A percentile compares a stretch with the other conserved stretches of the same genome.
phyloP scores from a whole-genome alignment of 2,329 filamentous ascomycete species.

The Pleurostoma richardsiae region DNA sequence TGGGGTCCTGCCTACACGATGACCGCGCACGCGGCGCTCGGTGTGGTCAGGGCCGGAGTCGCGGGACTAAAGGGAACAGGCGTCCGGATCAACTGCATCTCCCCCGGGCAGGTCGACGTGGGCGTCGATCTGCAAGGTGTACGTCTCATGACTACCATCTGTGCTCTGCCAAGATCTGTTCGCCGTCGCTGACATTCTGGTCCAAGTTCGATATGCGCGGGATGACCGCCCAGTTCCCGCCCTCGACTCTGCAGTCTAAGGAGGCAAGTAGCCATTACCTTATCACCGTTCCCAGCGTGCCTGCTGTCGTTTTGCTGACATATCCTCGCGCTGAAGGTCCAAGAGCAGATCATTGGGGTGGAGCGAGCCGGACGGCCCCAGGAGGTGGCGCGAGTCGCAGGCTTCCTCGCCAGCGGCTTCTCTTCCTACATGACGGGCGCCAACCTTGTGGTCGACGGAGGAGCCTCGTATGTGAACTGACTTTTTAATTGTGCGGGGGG shows the following conservation, averaged over 20 bases:
- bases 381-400: constrained; percentile 55
- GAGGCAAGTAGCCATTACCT: constrained; percentile 22
- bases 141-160: constrained; percentile 8
- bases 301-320: neutral
- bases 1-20: constrained; percentile 60
- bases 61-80: constrained; percentile 52
- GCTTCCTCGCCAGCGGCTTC: constrained; percentile 59
- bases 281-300: neutral
- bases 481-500: neutral
- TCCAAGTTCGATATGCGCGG: constrained; percentile 40
- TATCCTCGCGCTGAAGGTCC: constrained; percentile 19
- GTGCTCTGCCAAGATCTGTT: neutral
- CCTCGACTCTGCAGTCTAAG: constrained; percentile 44
- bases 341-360: constrained; percentile 48
- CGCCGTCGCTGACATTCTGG: neutral
- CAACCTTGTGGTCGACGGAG: constrained; percentile 59
- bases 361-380: constrained; percentile 52
- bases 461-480: constrained; percentile 31
- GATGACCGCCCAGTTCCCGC: constrained; percentile 49
- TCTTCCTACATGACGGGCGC: constrained; percentile 57
- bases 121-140: constrained; percentile 36
- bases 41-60: constrained; percentile 55
- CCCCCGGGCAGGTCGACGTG: constrained; percentile 32
- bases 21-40: constrained; percentile 53
- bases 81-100: constrained; percentile 52